Evolutionary conservation across 192 early-diverging fungal genomes (phyloP), one percentile per base, ranked within the genome.

Genomic region (Entomortierella chlamydospora): DNA sequence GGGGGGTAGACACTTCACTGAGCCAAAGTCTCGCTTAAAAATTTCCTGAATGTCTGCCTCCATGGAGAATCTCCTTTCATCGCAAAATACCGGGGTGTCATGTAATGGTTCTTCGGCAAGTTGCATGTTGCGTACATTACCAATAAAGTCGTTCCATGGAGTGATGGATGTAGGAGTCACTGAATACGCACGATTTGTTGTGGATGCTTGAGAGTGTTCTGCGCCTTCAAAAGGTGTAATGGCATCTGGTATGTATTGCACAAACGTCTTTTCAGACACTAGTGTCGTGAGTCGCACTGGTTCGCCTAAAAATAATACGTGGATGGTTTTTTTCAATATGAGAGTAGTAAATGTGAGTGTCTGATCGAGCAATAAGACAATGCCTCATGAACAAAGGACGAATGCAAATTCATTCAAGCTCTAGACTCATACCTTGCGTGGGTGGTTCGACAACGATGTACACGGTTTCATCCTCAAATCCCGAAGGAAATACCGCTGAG

Each of bases 21-120:
- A 66, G 3, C 56, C 56, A 23, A 68, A 41, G 37, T 68, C 65
- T 1, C 1, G 1, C 6, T 17, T 20, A 17, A 68, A 68, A 2
- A 68, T 4, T 2, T 30, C 41, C 5, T 47, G 42, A 1, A 68
- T 25, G 50, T 17, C 23, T 28, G 4, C 10, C 43, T 68, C 65
- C 1, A 10, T 33, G 28, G 13, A 17, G 49, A 49, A 45, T 20
- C 2, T 49, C 29, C 60, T 47, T 25, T 49, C 43, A 1, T 6
- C 2, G 5, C 20, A 22, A 30, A 49, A 61, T 30, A 5, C 41
- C 28, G 60, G 60, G 3, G 11, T 7, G 23, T 22, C 25, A 50
- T 61, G 25, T 22, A 18, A 17, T 25, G 39, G 57, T 1, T 18
- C 23, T 9, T 3, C 6, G 25, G n/a, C 4, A 28, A 54, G 52